Base-by-base conservation (phyloP, 305 asterid genomes). In the Lippia alba region DNA sequence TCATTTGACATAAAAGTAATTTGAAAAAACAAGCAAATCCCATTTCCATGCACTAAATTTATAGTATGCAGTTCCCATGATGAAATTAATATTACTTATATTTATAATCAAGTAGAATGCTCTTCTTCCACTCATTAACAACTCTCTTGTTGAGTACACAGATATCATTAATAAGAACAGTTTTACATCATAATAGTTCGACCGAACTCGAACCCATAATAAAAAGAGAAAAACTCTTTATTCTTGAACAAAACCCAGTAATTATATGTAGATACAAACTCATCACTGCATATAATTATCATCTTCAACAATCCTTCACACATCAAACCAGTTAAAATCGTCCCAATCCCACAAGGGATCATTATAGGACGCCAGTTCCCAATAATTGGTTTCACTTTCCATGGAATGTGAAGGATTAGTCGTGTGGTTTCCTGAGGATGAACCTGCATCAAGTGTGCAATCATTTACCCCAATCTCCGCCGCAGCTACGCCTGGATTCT, bases 341-440 rank as follows among this genome's bases (percentile, higher is more conserved):
- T 73, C 85, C 78, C 73, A 83, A 48, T 75, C 80, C 82, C 83
- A 80, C 60, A 80, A 19, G 12, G 78, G 70, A 6, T 48, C 74
- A 39, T 64, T n/a, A 8, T 39, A 56, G 48, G 48, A 12, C 14
- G 67, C 62, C 74, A 68, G 15, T 50, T 74, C 61, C 60, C 20
- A 30, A 60, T 33, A 45, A 61, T 57, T 66, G 3, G 3, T 3
- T 15, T 36, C 67, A 50, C 40, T 64, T 55, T 67, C 75, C 54
- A 50, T 17, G 12, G 19, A 19, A 1, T 51, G 64, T 3, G 64
- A 64, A 30, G 61, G 67, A 63, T 32, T 45, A 11, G 58, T 45
- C 4, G n/a, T 11, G 20, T 45, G 72, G 4, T 79, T 80, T 50
- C 76, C 79, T 2, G 78, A 68, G 33, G 69, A 72, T 33, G 82